phyloP scores from a whole-genome alignment of 2,329 filamentous ascomycete genomes.

The Didymella exigua region DNA sequence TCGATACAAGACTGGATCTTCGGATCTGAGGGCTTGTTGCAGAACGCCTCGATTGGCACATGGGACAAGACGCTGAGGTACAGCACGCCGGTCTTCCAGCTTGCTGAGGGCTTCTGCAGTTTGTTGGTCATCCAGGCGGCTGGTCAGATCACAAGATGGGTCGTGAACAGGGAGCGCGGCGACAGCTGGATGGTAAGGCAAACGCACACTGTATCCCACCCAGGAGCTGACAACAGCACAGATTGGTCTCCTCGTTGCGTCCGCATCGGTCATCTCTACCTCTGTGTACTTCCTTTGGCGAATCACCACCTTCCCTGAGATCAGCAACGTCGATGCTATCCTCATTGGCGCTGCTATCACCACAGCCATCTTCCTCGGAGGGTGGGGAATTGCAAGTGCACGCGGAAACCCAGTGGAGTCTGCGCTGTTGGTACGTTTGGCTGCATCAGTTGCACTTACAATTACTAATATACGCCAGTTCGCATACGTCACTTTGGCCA shows the following conservation, averaged over 20 bases:
- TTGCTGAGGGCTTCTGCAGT: slow-evolving; percentile 95
- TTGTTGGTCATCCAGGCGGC: slow-evolving; percentile 92
- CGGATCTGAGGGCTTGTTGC: slow-evolving; percentile 80
- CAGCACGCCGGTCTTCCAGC: slow-evolving; percentile 91
- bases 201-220: background rate
- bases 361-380: slow-evolving; percentile 88
- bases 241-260: slow-evolving; percentile 87
- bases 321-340: slow-evolving; percentile 88
- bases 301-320: slow-evolving; percentile 89
- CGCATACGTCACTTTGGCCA: slow-evolving; percentile 96
- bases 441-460: background rate
- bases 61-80: slow-evolving; percentile 91
- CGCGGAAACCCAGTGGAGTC: slow-evolving; percentile 95
- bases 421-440: slow-evolving; percentile 68
- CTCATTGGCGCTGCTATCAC: slow-evolving; percentile 93
- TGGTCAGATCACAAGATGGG: slow-evolving; percentile 91
- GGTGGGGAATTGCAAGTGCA: slow-evolving; percentile 91
- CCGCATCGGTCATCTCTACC: slow-evolving; percentile 89
- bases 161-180: slow-evolving; percentile 90
- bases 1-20: slow-evolving; percentile 84
- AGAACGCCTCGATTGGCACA: slow-evolving; percentile 77
- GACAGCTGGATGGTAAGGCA: slow-evolving; percentile 91
- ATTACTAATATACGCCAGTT: slow-evolving; percentile 58
- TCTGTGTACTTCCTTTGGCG: slow-evolving; percentile 96
- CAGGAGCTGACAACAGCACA: slow-evolving; percentile 53